Evolutionary conservation across 305 asterid species (phyloP).

Genomic region (Fraxinus sp.): DNA sequence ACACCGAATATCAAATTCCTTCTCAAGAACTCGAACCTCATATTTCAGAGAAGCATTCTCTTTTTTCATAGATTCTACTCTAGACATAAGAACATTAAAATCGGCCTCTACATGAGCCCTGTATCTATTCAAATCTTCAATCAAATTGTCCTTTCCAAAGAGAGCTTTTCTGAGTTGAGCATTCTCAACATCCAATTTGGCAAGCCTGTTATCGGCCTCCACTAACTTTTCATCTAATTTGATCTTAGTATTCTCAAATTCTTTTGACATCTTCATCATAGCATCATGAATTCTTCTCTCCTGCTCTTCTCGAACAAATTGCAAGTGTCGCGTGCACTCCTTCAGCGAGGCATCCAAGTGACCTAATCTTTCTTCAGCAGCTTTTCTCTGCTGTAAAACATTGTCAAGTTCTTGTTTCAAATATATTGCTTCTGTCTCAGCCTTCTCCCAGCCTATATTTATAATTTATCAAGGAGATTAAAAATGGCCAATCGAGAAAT

Average conservation of each 20-base stretch:
- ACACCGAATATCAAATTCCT: slow-evolving; percentile 68
- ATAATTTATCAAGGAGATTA: slow-evolving; percentile 15
- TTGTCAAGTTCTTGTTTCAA: slow-evolving; percentile 63
- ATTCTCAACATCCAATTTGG: slow-evolving; percentile 56
- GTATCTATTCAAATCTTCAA: slow-evolving; percentile 50
- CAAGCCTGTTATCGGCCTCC: slow-evolving; percentile 44
- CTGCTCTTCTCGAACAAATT: slow-evolving; percentile 61
- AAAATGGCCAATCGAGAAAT: slow-evolving; percentile 2
- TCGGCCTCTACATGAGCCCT: slow-evolving; percentile 49
- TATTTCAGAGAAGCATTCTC: slow-evolving; percentile 62
- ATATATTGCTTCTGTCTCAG: slow-evolving; percentile 57
- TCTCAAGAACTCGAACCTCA: slow-evolving; percentile 70
- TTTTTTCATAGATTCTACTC: slow-evolving; percentile 63
- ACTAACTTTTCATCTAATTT: slow-evolving; percentile 45
- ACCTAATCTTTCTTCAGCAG: slow-evolving; percentile 51
- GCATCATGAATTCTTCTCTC: slow-evolving; percentile 59
- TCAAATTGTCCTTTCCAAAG: slow-evolving; percentile 52
- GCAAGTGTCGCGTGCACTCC: slow-evolving; percentile 84
- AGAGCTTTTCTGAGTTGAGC: slow-evolving; percentile 54
- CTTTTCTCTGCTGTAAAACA: slow-evolving; percentile 46
- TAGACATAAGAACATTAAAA: slow-evolving; percentile 36
- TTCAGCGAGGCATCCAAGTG: slow-evolving; percentile 84
- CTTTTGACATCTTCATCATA: slow-evolving; percentile 46
- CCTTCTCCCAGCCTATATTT: slow-evolving; percentile 72
- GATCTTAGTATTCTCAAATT: slow-evolving; percentile 39